Base-by-base conservation (phyloP, 2,329 filamentous ascomycete genomes). In the Calonectria hongkongensis region DNA sequence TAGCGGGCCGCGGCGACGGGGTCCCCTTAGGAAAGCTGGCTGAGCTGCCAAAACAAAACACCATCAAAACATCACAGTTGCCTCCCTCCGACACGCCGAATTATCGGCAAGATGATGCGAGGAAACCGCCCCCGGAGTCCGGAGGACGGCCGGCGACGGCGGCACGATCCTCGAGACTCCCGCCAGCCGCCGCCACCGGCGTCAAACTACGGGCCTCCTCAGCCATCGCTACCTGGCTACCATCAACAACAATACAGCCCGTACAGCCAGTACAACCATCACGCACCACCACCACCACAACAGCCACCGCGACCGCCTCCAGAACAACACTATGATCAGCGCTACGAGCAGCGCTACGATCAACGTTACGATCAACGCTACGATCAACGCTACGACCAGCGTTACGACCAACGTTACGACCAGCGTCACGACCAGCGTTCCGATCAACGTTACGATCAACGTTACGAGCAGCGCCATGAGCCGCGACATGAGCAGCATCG, bases 121-220 rank as follows among this genome's bases (percentile, higher is more conserved):
- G 86, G 88, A 80, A 84, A 86, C 83, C 88, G 88, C 82, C 88
- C 87, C 80, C 87, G 89, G 85, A 90, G 89, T 84, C 88, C 87
- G 70, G 89, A 90, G 78, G 86, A 86, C 85, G 86, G 86, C 81
- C 85, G 87, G 81, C 87, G 89, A 81, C 88, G 88, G 85, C 81
- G 80, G 77, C 79, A 80, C 73, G 81, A 84, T 71, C 80, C 81
- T 78, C 80, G 81, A 78, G 80, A 79, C 71, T 77, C 81, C 68
- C 82, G 81, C 77, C 81, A 84, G 58, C 72, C 76, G 56, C 76
- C 80, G 33, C 63, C 73, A 51, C 72, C 76, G 60, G 75, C 80
- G 39, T 66, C 73, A 72, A 72, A 78, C 51, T 76, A 74, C 58
- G 76, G 74, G 56, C 74, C 74, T 28, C 74, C 66, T 56, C 77